A percentile compares a stretch with the other conserved stretches of the same genome.
Conservation (phyloP, 208 protist genomes). For the Leishmania arabica region DNA sequence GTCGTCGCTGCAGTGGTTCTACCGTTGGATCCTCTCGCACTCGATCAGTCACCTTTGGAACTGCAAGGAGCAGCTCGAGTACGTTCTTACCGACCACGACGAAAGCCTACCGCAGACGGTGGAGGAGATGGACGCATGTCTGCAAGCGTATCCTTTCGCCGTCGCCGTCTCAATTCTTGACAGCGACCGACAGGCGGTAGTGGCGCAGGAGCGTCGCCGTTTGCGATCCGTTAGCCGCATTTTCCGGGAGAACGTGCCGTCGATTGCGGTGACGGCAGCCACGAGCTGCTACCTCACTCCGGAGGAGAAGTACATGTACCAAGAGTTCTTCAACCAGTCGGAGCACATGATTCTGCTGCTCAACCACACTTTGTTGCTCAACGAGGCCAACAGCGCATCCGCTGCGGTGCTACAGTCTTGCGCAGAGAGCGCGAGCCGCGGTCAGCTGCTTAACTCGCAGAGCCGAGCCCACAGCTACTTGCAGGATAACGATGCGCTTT, state of each 20-base stretch:
- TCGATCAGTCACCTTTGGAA: constrained; percentile 74
- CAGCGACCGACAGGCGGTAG: constrained; percentile 62
- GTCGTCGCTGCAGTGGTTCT: constrained; percentile 81
- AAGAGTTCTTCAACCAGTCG: constrained; percentile 86
- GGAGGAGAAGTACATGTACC: constrained; percentile 88
- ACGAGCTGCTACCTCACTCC: constrained; percentile 71
- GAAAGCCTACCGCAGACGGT: constrained; percentile 39
- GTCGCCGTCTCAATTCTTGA: constrained; percentile 66
- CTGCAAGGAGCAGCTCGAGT: constrained; percentile 79
- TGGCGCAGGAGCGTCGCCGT: constrained; percentile 72
- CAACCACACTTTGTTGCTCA: constrained; percentile 56
- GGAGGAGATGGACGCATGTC: constrained; percentile 56
- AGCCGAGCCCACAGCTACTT: neutral
- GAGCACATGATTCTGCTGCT: constrained; percentile 76
- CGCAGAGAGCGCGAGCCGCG: neutral
- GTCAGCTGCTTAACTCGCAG: constrained; percentile 14
- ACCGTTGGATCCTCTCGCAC: constrained; percentile 85
- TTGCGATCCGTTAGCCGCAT: constrained; percentile 73
- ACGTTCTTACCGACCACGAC: constrained; percentile 60
- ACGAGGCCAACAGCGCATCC: constrained; percentile 24
- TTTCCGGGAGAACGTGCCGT: constrained; percentile 61
- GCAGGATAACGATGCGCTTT: constrained; percentile 10
- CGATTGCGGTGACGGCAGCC: constrained; percentile 50
- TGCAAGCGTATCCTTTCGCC: constrained; percentile 52
- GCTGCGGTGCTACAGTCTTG: neutral